Percentiles rank a stretch among this genome's conserved stretches.
Evolutionary conservation across 2,329 filamentous ascomycete species (phyloP).

Genomic region (Ascochyta lentis): DNA sequence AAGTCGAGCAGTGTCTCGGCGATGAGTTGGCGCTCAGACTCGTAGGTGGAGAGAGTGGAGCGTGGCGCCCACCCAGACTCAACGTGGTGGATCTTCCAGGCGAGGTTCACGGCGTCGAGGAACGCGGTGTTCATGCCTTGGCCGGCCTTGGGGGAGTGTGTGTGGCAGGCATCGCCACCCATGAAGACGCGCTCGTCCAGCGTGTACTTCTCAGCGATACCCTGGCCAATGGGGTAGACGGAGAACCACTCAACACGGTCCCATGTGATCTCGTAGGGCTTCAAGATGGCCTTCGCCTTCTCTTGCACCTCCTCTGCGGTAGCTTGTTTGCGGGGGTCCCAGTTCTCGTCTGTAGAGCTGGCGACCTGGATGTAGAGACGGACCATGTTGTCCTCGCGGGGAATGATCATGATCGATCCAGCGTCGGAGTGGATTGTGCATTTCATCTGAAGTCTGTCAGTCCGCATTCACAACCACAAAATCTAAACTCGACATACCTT

Average conservation of each 20-base stretch:
- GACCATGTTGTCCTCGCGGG: constrained; percentile 61
- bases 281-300: constrained; percentile 64
- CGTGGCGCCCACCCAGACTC: constrained; percentile 81
- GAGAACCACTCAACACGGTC: constrained; percentile 71
- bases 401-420: constrained; percentile 70
- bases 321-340: constrained; percentile 66
- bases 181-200: constrained; percentile 70
- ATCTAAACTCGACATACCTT: constrained; percentile 51
- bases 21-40: constrained; percentile 82
- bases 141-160: constrained; percentile 68
- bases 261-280: constrained; percentile 67
- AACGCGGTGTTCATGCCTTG: constrained; percentile 70
- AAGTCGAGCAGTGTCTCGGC: constrained; percentile 86
- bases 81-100: constrained; percentile 95
- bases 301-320: constrained; percentile 66
- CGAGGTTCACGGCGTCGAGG: constrained; percentile 78
- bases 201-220: constrained; percentile 69
- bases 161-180: constrained; percentile 70
- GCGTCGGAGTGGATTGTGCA: constrained; percentile 71
- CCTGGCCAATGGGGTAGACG: constrained; percentile 70
- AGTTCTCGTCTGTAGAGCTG: constrained; percentile 67
- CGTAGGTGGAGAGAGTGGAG: constrained; percentile 81
- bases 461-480: not conserved
- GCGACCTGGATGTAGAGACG: constrained; percentile 66
- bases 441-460: constrained; percentile 59